Percentiles rank a stretch among this genome's conserved stretches.
These are phyloP conservation scores for Mucor piriformis DNA, from an alignment of 371 early-diverging fungal genomes.

Conservation along the genomic window DNA sequence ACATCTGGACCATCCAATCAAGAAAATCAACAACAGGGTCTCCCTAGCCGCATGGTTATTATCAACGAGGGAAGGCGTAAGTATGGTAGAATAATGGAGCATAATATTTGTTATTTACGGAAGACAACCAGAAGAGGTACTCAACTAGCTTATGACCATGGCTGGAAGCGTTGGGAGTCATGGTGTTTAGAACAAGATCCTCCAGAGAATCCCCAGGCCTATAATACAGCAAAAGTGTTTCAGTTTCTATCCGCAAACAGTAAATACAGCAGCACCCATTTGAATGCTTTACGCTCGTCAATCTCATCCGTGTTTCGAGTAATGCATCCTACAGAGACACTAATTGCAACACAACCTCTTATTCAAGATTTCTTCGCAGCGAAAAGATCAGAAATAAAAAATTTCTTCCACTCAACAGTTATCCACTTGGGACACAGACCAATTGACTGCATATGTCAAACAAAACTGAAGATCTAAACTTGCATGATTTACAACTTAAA, in stretches of 20 bases:
- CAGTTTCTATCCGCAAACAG: not conserved
- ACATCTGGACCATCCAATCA: too few relatives aligned
- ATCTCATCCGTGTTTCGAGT: constrained; percentile 3
- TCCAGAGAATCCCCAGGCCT: not conserved
- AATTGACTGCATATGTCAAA: not conserved
- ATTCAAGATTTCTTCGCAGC: not conserved
- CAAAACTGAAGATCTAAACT: too few relatives aligned
- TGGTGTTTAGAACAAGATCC: too few relatives aligned
- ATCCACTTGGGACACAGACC: not conserved
- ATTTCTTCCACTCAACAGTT: not conserved
- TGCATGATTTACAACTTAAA: not conserved
- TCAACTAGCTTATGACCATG: not conserved
- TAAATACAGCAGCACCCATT: not conserved
- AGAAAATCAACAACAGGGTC: not conserved
- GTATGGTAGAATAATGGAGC: not conserved
- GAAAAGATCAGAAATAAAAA: not conserved
- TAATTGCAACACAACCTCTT: not conserved
- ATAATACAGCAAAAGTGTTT: not conserved
- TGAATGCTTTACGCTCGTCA: constrained; percentile 9
- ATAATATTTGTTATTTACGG: not conserved
- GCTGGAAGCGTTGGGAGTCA: not conserved
- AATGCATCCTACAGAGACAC: not conserved
- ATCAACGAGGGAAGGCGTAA: constrained; percentile 9
- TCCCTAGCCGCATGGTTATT: constrained; percentile 11
- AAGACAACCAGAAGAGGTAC: not conserved